Evolutionary conservation across 805 yeast species (phyloP).

Genomic region (Brettanomyces naardenensis): DNA sequence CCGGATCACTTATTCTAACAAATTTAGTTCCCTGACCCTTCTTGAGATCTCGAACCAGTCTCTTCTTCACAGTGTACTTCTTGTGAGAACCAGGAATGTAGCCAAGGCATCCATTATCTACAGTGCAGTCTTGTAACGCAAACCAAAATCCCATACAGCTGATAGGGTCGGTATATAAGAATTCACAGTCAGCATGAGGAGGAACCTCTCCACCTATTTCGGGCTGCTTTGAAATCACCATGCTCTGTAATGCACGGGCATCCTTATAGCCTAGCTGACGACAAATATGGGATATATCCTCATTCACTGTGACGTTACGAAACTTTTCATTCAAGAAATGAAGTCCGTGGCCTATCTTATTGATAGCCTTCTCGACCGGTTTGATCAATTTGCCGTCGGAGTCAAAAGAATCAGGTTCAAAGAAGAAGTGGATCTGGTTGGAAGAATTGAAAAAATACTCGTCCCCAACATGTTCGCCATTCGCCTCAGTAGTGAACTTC

Average conservation of each 20-base stretch:
- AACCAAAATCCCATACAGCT: conserved; percentile 76
- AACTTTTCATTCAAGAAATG: conserved; percentile 52
- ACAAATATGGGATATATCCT: conserved; percentile 43
- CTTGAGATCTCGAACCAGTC: conserved; percentile 51
- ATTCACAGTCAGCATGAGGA: conserved; percentile 68
- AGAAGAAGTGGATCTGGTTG: conserved; percentile 60
- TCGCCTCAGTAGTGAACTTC: conserved; percentile 50
- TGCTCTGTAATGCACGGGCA: conserved; percentile 68
- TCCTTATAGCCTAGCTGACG: conserved; percentile 45
- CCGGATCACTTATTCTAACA: conserved; percentile 21
- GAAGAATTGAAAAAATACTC: conserved; percentile 61
- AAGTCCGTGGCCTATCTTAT: conserved; percentile 75
- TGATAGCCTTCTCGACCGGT: conserved; percentile 51
- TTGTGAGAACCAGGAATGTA: conserved; percentile 68
- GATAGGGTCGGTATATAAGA: conserved; percentile 64
- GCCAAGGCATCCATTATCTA: conserved; percentile 59
- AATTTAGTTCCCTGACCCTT: conserved; percentile 53
- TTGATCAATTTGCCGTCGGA: conserved; percentile 38
- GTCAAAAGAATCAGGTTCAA: conserved; percentile 56
- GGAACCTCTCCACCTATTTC: conserved; percentile 69
- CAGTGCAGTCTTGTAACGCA: conserved; percentile 68
- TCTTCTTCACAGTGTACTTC: conserved; percentile 42
- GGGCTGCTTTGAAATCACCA: conserved; percentile 77
- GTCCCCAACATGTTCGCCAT: conserved; percentile 60
- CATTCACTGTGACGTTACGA: conserved; percentile 40